Evolutionary conservation across 225 moss, liverwort and hornwort genomes (phyloP).

Genomic region (Antitrichia curtipendula): DNA sequence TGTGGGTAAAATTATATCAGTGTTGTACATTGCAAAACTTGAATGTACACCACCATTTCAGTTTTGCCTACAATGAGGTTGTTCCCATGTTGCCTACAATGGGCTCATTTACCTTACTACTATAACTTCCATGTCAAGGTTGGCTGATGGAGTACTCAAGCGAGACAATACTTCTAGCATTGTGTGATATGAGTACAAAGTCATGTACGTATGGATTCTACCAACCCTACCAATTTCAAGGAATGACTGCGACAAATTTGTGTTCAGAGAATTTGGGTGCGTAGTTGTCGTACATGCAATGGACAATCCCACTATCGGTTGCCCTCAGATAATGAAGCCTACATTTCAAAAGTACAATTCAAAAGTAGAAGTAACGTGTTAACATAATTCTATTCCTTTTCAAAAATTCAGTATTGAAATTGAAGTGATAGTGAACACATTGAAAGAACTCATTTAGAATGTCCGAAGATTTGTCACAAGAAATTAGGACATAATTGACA

Average conservation of each 20-base stretch:
- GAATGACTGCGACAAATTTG: background rate
- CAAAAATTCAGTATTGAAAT: background rate
- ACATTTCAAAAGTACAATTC: background rate
- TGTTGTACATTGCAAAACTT: rapidly evolving
- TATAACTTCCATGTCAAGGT: background rate
- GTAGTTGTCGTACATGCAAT: background rate
- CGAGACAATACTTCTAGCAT: background rate
- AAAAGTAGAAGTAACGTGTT: no score
- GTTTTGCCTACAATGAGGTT: background rate
- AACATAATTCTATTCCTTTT: no score
- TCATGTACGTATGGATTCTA: background rate
- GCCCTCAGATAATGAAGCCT: background rate
- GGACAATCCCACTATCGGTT: background rate
- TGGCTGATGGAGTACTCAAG: background rate
- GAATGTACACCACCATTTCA: background rate
- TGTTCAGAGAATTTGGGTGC: background rate
- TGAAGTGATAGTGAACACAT: background rate
- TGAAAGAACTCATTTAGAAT: background rate
- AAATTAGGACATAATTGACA: background rate
- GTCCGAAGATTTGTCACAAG: background rate
- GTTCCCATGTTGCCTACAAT: background rate
- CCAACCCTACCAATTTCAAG: background rate
- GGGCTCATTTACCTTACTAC: background rate
- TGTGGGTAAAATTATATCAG: background rate
- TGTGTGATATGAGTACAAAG: background rate